Evolutionary conservation across 2,329 filamentous ascomycete genomes (phyloP).

Genomic region (Fusarium phyllophilum): DNA sequence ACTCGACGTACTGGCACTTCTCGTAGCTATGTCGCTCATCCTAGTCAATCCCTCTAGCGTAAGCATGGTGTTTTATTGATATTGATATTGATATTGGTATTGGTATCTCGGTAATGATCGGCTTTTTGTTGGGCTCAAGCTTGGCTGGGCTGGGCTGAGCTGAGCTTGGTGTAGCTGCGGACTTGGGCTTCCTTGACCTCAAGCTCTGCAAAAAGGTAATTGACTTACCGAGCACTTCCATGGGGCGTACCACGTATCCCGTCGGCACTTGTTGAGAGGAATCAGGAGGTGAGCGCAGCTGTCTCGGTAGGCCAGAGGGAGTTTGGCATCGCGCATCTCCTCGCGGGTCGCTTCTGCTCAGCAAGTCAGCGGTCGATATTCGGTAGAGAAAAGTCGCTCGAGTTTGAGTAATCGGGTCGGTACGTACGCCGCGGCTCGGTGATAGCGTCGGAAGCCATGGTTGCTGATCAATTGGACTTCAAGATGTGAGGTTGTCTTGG

Average conservation of each 20-base stretch:
- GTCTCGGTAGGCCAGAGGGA: constrained; percentile 92
- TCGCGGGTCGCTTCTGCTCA: constrained; percentile 79
- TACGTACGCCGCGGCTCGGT: constrained; percentile 54
- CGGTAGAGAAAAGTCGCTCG: constrained; percentile 18
- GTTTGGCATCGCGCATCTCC: constrained; percentile 91
- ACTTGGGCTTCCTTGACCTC: constrained; percentile 1
- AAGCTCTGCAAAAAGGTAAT: constrained; percentile 3
- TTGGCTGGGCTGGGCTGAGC: not conserved
- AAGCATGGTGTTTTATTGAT: constrained; percentile 30
- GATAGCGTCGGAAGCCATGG: constrained; percentile 51
- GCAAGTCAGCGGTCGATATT: constrained; percentile 36
- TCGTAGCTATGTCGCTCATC: constrained; percentile 97
- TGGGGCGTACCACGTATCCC: constrained; percentile 90
- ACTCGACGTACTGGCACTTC: constrained; percentile 99
- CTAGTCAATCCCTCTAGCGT: constrained; percentile 58
- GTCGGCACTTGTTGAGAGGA: constrained; percentile 93
- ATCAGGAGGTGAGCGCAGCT: constrained; percentile 95
- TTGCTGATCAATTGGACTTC: constrained; percentile 50
- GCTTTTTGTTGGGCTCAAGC: constrained; percentile 5
- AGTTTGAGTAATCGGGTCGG: not conserved
- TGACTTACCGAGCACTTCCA: constrained; percentile 94
- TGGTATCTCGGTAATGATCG: constrained; percentile 24
- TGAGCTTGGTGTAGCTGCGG: constrained; percentile 10
- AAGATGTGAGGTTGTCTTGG: constrained; percentile 43
- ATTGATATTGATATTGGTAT: constrained; percentile 1